Percentiles rank a stretch among this genome's conserved stretches.
phyloP scores from a whole-genome alignment of 257 asterid genomes.

The Fraxinus cuspidata region DNA sequence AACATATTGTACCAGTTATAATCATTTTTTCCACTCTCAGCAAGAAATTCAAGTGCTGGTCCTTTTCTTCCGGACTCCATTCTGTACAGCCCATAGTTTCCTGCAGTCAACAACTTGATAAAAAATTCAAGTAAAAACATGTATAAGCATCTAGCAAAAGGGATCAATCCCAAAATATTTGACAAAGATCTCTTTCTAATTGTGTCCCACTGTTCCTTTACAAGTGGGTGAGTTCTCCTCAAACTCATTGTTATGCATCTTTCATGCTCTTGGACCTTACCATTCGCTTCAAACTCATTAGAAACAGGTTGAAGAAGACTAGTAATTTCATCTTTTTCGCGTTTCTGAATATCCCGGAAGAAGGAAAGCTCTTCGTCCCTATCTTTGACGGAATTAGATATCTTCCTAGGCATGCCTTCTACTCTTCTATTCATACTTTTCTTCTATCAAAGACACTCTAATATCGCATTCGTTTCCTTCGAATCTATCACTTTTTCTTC shows the following conservation, averaged over 20 bases:
- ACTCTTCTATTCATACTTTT: slow-evolving; percentile 40
- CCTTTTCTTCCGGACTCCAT: slow-evolving; percentile 55
- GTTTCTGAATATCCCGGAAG: slow-evolving; percentile 62
- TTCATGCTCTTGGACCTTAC: slow-evolving; percentile 25
- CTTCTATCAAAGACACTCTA: neutral
- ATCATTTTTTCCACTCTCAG: slow-evolving; percentile 62
- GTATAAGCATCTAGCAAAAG: neutral
- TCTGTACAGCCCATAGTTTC: slow-evolving; percentile 49
- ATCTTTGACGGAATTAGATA: slow-evolving; percentile 42
- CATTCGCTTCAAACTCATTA: slow-evolving; percentile 62
- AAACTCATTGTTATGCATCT: no score
- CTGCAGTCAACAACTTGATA: slow-evolving; percentile 37
- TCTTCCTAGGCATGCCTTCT: slow-evolving; percentile 20
- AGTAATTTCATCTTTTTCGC: slow-evolving; percentile 45
- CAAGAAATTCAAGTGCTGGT: slow-evolving; percentile 32
- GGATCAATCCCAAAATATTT: neutral
- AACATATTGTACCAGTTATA: slow-evolving; percentile 59
- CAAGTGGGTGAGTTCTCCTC: no score
- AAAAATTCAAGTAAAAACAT: neutral
- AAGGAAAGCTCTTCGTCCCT: slow-evolving; percentile 71
- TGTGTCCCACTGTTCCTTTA: no score
- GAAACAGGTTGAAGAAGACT: slow-evolving; percentile 75
- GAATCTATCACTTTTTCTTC: neutral
- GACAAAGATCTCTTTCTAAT: no score
- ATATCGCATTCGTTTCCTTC: neutral